These are phyloP conservation scores for Aureobasidium sp. DNA, from an alignment of 2,329 filamentous ascomycete genomes.

Conservation along the genomic window DNA sequence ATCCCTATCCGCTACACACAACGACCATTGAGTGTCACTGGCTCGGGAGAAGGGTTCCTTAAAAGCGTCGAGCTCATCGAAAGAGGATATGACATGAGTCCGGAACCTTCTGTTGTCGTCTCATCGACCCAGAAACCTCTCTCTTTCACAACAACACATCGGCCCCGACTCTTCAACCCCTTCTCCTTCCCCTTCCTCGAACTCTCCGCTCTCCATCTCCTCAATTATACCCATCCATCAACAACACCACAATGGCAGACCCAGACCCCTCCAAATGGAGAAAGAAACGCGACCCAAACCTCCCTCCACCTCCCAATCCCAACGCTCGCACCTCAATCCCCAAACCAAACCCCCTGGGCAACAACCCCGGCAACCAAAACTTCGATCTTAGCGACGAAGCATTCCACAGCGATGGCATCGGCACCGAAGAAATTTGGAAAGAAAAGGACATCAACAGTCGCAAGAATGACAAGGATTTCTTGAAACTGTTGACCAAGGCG, in stretches of 20 bases:
- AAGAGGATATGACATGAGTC: neutral
- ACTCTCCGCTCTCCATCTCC: no score
- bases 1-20: no score
- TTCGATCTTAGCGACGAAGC: constrained; percentile 9
- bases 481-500: neutral
- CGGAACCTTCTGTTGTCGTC: neutral
- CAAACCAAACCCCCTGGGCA: neutral
- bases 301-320: no score
- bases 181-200: neutral
- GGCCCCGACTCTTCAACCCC: no score
- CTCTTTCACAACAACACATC: neutral
- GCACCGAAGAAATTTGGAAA: neutral
- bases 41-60: neutral
- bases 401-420: neutral
- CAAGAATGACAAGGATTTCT: neutral
- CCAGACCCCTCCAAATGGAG: neutral
- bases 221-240: no score
- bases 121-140: neutral
- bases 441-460: neutral
- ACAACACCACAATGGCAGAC: neutral
- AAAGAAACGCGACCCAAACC: neutral
- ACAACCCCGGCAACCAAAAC: neutral
- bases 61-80: neutral
- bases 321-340: neutral
- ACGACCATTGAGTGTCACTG: neutral